phyloP scores from a whole-genome alignment of 2,329 filamentous ascomycete genomes.

The Fusarium sp. region DNA sequence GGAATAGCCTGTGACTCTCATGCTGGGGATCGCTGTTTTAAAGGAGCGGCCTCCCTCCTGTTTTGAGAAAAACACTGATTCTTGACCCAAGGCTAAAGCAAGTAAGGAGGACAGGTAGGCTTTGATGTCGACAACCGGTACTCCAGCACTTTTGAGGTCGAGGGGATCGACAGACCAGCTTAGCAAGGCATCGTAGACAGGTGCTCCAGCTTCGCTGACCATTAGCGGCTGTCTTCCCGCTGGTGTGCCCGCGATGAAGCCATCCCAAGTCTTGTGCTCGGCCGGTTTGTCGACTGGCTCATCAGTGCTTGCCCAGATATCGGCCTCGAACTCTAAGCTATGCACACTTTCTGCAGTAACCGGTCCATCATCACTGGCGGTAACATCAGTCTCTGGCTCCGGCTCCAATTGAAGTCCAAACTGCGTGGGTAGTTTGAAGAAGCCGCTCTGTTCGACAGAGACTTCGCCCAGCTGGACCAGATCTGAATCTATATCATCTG shows the following conservation, averaged over 20 bases:
- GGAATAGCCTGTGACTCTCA: slow-evolving; percentile 68
- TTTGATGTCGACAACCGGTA: slow-evolving; percentile 59
- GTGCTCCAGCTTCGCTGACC: slow-evolving; percentile 75
- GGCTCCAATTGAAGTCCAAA: slow-evolving; percentile 18
- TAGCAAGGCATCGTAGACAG: slow-evolving; percentile 73
- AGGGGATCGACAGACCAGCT: slow-evolving; percentile 55
- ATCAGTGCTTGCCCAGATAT: slow-evolving; percentile 61
- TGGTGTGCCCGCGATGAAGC: slow-evolving; percentile 62
- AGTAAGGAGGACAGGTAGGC: slow-evolving; percentile 69
- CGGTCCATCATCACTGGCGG: slow-evolving; percentile 4
- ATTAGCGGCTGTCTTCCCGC: slow-evolving; percentile 60
- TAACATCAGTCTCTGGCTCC: slow-evolving; percentile 16
- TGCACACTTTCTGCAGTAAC: slow-evolving; percentile 6
- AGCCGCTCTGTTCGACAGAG: slow-evolving; percentile 44
- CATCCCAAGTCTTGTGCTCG: slow-evolving; percentile 75
- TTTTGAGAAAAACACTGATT: slow-evolving; percentile 77
- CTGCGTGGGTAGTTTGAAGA: slow-evolving; percentile 46
- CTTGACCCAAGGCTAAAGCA: slow-evolving; percentile 75
- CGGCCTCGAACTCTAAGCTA: slow-evolving; percentile 25
- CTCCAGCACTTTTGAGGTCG: slow-evolving; percentile 51
- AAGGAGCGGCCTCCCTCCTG: slow-evolving; percentile 65
- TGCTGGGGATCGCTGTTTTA: slow-evolving; percentile 55
- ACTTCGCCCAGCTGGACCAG: slow-evolving; percentile 37
- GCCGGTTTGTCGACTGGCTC: slow-evolving; percentile 47
- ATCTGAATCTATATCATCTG: slow-evolving; percentile 26